Evolutionary conservation across 495 filamentous ascomycete genomes (phyloP).

Genomic region (Penicillium turbatum): DNA sequence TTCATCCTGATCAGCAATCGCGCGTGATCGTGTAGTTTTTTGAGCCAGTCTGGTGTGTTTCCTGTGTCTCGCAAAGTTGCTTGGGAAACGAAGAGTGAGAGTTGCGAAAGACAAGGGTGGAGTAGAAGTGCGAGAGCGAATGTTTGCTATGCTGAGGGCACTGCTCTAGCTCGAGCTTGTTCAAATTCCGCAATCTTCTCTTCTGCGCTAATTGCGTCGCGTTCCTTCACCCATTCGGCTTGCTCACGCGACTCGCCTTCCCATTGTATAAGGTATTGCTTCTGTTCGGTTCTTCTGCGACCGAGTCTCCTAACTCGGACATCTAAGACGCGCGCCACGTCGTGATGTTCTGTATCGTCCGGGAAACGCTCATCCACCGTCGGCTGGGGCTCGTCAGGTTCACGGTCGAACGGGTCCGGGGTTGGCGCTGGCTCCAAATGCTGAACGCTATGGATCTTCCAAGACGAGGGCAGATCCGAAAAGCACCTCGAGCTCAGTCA

Average conservation of each 20-base stretch:
- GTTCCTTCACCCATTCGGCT: background rate
- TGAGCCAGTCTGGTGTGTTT: too few species aligned
- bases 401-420: background rate
- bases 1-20: too few species aligned
- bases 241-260: background rate
- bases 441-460: background rate
- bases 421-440: background rate
- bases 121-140: too few species aligned
- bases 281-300: background rate
- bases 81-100: too few species aligned
- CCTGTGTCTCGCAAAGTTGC: too few species aligned
- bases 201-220: background rate
- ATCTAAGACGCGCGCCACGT: background rate
- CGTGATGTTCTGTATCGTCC: background rate
- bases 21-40: too few species aligned
- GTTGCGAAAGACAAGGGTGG: too few species aligned
- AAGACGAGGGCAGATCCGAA: background rate
- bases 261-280: background rate
- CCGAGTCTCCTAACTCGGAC: background rate
- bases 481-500: too few species aligned
- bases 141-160: too few species aligned
- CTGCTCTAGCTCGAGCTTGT: too few species aligned
- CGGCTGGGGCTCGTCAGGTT: background rate
- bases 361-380: background rate
- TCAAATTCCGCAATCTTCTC: background rate